phyloP scores from a whole-genome alignment of 2,329 filamentous ascomycete genomes.

The Fonsecaea erecta region DNA sequence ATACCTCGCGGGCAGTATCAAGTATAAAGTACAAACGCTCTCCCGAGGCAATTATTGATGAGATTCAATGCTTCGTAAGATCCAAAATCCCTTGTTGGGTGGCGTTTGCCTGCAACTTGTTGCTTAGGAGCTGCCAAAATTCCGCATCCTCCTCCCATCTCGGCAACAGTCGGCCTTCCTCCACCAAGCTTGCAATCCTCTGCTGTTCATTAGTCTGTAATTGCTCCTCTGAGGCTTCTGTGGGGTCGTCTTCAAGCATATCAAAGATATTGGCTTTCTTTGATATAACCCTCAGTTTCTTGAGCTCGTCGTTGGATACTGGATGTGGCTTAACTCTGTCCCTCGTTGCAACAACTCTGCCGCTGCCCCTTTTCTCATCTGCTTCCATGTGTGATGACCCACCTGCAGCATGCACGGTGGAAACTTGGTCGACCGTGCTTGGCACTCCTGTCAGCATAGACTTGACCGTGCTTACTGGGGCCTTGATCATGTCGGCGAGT shows the following conservation, averaged over 20 bases:
- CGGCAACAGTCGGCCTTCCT: constrained; percentile 56
- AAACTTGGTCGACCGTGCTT: neutral
- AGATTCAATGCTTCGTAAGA: constrained; percentile 14
- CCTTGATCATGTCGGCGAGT: constrained; percentile 23
- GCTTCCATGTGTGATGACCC: neutral
- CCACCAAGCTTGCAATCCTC: constrained; percentile 37
- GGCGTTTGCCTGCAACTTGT: constrained; percentile 65
- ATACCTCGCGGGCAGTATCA: neutral
- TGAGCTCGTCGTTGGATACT: constrained; percentile 4
- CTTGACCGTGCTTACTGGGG: constrained; percentile 19
- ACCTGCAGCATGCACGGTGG: neutral
- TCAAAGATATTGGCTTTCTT: constrained; percentile 30
- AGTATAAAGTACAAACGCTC: neutral
- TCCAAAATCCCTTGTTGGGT: constrained; percentile 58
- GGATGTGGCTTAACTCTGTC: neutral
- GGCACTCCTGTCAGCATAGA: constrained; percentile 19
- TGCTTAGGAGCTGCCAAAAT: constrained; percentile 65
- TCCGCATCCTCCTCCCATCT: constrained; percentile 48
- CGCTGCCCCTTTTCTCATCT: neutral
- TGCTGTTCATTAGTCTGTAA: constrained; percentile 17
- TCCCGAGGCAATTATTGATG: neutral
- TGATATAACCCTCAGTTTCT: constrained; percentile 26
- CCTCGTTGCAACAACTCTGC: constrained; percentile 17
- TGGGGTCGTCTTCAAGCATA: constrained; percentile 26
- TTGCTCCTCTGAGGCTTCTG: constrained; percentile 11